Conservation (phyloP, 2,329 filamentous ascomycete species). For the Hymenoscyphus infarciens region DNA sequence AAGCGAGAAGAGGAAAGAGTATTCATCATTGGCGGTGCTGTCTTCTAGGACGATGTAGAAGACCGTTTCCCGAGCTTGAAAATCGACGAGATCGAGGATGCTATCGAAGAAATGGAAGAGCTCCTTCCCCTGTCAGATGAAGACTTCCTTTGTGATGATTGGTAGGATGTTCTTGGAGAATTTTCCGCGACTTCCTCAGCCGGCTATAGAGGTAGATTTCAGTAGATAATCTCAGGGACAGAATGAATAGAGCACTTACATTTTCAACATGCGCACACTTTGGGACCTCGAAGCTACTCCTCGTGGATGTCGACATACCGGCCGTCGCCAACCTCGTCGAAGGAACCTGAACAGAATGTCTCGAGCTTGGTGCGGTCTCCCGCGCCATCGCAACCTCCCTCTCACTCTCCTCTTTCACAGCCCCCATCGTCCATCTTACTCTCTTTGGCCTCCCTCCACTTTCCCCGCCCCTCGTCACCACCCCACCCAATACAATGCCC, state of each 20-base stretch:
- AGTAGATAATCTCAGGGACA: not conserved
- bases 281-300: not conserved
- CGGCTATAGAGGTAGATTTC: not conserved
- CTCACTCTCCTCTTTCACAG: not conserved
- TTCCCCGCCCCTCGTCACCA: not conserved
- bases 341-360: not conserved
- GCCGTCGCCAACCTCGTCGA: not conserved
- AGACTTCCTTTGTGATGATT: not conserved
- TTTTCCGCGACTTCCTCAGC: not conserved
- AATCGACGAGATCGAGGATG: not conserved
- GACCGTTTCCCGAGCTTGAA: not conserved
- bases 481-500: not conserved
- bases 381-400: not conserved
- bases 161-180: not conserved
- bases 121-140: not conserved
- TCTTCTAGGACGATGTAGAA: slow-evolving; percentile 46
- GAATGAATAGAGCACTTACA: not conserved
- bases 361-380: not conserved
- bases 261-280: not conserved
- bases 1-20: slow-evolving; percentile 87
- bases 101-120: not conserved
- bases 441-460: not conserved
- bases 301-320: not conserved
- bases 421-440: not conserved
- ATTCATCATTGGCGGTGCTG: slow-evolving; percentile 97